Evolutionary conservation across 441 rosid genomes (phyloP).

Genomic region (Melastoma candidum): DNA sequence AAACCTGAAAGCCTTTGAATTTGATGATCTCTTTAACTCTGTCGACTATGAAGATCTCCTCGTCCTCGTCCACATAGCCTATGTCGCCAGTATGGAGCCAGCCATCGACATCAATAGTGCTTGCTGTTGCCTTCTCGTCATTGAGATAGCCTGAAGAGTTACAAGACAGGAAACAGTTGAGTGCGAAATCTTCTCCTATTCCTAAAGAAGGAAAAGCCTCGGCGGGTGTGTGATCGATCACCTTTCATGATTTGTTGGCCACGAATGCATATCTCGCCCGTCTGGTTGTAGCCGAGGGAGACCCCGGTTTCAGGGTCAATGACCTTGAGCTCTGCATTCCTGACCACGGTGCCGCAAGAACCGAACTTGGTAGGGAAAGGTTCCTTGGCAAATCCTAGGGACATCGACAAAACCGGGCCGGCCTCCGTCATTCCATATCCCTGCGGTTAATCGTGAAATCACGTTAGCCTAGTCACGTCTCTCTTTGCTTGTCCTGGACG

Average conservation of each 20-base stretch:
- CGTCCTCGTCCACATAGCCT: slow-evolving; percentile 77
- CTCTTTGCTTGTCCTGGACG: too few species aligned
- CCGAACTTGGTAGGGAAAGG: slow-evolving; percentile 75
- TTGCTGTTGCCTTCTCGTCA: slow-evolving; percentile 54
- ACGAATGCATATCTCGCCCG: slow-evolving; percentile 90
- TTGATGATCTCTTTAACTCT: slow-evolving; percentile 87
- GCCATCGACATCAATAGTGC: slow-evolving; percentile 68
- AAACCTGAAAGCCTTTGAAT: slow-evolving; percentile 81
- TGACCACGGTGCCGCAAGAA: slow-evolving; percentile 87
- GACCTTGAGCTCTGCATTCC: slow-evolving; percentile 86
- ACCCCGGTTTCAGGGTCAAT: slow-evolving; percentile 64
- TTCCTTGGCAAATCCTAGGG: slow-evolving; percentile 73
- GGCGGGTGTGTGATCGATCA: not conserved
- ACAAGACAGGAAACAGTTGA: not conserved
- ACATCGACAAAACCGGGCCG: slow-evolving; percentile 88
- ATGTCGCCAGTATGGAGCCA: slow-evolving; percentile 97
- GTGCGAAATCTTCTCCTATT: not conserved
- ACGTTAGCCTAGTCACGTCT: not conserved
- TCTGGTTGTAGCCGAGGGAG: slow-evolving; percentile 54
- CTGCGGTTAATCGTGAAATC: slow-evolving; percentile 14
- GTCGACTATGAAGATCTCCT: slow-evolving; percentile 79
- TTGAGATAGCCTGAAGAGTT: slow-evolving; percentile 50
- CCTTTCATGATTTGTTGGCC: slow-evolving; percentile 94
- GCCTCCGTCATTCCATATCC: slow-evolving; percentile 99
- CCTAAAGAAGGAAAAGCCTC: too few species aligned